Base-by-base conservation (phyloP, 192 early-diverging fungal genomes). In the Spizellomyces punctatus region DNA sequence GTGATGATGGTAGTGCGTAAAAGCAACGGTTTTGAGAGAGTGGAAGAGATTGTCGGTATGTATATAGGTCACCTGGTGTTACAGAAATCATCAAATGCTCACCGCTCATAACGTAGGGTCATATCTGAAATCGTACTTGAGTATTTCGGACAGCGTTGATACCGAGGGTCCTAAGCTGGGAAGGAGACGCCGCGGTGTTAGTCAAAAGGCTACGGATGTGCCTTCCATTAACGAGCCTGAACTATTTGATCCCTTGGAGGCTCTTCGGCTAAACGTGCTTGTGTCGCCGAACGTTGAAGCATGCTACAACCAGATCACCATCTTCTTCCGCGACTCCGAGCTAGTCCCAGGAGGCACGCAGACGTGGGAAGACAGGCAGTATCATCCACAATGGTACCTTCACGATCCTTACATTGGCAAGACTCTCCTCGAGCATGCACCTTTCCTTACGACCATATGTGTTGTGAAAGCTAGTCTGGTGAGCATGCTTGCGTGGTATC, bases 271-370 rank as follows among this genome's bases (percentile, higher is more conserved):
- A 6, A 54, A 72, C 36, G 71, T 72, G 27, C 17, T 72, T 42
- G 71, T 72, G 6, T 63, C 71, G 10, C 19, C 48, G 4, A 57
- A 72, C 42, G 50, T 56, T 0, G 46, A 54, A 6, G 12, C 71
- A 42, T 17, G 47, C 41, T 72, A 72, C 22, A 10, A n/a, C 52
- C 71, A 64, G 49, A 54, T 56, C 41, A 64, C 62, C 8, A 52
- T 72, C 5, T 64, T 72, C 43, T 72, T 72, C 63, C 46, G 46
- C 5, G 71, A 72, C 63, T 17, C 60, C 27, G 71, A 72, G 44
- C 62, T 72, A 8, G 63, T 72, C 5, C 62, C 71, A 7, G 21
- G 71, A 16, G 71, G 46, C n/a, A 46, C 62, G 14, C 17, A 17
- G 12, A 42, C 27, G 8, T 65, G 61, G 62, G 19, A 63, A 4